A percentile compares a stretch with the other conserved stretches of the same genome.
Evolutionary conservation across 345 rosid genomes (phyloP).

Genomic region (Moricandia moricandioides): DNA sequence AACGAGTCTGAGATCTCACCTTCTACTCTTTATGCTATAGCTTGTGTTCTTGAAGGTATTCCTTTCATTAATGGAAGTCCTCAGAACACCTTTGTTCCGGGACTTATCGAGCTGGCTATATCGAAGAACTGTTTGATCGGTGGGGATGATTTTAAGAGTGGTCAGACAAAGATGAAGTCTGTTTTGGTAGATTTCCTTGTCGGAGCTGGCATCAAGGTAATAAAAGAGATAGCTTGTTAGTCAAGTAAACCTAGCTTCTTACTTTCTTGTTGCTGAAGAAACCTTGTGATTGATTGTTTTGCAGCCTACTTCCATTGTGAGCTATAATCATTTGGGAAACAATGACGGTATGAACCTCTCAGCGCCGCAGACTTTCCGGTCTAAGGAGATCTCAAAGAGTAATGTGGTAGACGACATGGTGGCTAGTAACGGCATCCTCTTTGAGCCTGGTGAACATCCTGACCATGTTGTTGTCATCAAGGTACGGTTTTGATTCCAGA

Average conservation of each 20-base stretch:
- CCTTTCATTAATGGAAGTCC: slow-evolving; percentile 99
- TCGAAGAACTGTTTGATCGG: slow-evolving; percentile 81
- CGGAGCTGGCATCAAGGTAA: slow-evolving; percentile 97
- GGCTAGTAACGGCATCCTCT: slow-evolving; percentile 85
- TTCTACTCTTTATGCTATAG: slow-evolving; percentile 80
- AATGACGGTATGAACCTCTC: slow-evolving; percentile 98
- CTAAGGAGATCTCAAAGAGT: slow-evolving; percentile 96
- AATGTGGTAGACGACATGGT: slow-evolving; percentile 99
- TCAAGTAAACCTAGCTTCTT: neutral
- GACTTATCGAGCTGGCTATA: slow-evolving; percentile 87
- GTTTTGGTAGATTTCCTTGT: slow-evolving; percentile 97
- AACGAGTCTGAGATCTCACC: slow-evolving; percentile 93
- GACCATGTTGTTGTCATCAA: slow-evolving; percentile 98
- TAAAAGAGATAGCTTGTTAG: neutral
- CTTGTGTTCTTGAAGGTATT: slow-evolving; percentile 79
- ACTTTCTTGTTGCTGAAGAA: slow-evolving; percentile 6
- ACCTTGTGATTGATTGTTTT: neutral
- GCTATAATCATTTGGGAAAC: slow-evolving; percentile 96
- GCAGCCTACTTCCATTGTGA: slow-evolving; percentile 98
- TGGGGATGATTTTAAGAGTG: slow-evolving; percentile 99
- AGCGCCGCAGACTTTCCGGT: slow-evolving; percentile 96
- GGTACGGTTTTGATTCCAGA: slow-evolving; percentile 38
- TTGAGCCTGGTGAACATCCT: slow-evolving; percentile 95
- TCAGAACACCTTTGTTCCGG: slow-evolving; percentile 96
- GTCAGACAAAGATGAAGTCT: slow-evolving; percentile 98